Percentiles rank a stretch among this genome's conserved stretches.
phyloP scores from a whole-genome alignment of 139 green algal genomes.

The Coccomyxa sp. region DNA sequence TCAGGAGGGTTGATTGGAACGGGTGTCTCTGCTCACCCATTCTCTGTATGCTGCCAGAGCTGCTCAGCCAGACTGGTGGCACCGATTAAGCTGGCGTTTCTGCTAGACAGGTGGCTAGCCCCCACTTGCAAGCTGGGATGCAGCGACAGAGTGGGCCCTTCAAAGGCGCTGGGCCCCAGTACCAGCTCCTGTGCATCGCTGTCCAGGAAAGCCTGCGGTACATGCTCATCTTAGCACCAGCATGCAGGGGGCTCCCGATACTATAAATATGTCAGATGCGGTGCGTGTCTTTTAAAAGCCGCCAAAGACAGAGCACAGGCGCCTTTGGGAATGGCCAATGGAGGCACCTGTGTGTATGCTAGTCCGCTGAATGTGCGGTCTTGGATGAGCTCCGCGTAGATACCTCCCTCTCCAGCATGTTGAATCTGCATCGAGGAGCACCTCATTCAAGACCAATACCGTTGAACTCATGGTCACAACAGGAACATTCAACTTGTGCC shows the following conservation, averaged over 20 bases:
- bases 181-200: not conserved
- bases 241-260: too few relatives aligned
- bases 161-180: not conserved
- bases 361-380: slow-evolving; percentile 42
- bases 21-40: too few relatives aligned
- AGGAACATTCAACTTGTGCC: too few relatives aligned
- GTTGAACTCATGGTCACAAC: not conserved
- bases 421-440: slow-evolving; percentile 27
- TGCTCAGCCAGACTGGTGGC: not conserved
- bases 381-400: slow-evolving; percentile 56
- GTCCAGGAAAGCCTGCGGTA: slow-evolving; percentile 1
- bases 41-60: not conserved
- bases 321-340: not conserved
- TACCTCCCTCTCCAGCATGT: slow-evolving; percentile 48
- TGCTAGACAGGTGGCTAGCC: not conserved
- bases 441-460: not conserved
- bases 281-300: too few relatives aligned
- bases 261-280: too few relatives aligned
- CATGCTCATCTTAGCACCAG: too few relatives aligned
- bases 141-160: not conserved
- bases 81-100: not conserved
- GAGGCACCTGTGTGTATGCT: slow-evolving; percentile 5
- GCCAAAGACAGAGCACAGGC: too few relatives aligned
- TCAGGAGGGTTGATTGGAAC: too few relatives aligned
- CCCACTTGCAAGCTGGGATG: not conserved